Base-by-base conservation (phyloP, 768 basidiomycete species). In the Leucosporidium scottii region DNA sequence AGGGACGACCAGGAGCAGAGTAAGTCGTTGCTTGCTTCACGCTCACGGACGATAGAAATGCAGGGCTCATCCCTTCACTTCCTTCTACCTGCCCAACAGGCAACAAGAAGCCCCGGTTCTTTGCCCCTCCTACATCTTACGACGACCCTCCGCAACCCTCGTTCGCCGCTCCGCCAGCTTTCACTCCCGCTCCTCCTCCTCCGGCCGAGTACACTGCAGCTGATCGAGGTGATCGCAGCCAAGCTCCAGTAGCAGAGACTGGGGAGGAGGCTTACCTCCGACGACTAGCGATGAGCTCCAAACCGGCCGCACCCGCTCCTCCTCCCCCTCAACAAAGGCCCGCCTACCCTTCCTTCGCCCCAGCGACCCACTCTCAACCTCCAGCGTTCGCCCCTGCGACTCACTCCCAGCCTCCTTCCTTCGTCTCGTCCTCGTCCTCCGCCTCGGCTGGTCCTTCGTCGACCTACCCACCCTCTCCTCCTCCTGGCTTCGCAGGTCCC, bases 201-300 rank as follows among this genome's bases (percentile, higher is more conserved):
- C 0, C 62, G n/a, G 4, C 57, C 62, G 0, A 23, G 13, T n/a
- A 47, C 60, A 12, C 34, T 20, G 51, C 51, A 34, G 49, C 39
- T 8, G 39, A 44, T 44, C 39, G 31, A 60, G 61, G 34, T 49
- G 48, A 48, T 30, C 59, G 27, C 50, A n/a, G 30, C 44, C 65
- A 27, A 0, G 62, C 70, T 1, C 54, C 70, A 2, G 62, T 59
- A 15, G 64, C 61, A 9, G 70, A 72, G 36, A 64, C 67, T 1
- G 71, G 64, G 53, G 71, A 72, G 15, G 67, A 72, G 49, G 71
- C 71, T 6, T 72, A 72, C 55, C 64, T 67, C 0, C 67, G 71
- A 1, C 61, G 71, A 5, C 31, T 66, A 47, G 71, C 67, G 17
- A 30, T 72, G 59, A 65, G 63, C 34, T 30, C 51, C 13, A 7